Evolutionary conservation across 176 grass and related monocot genomes (phyloP), one percentile per base, ranked within the genome.

Genomic region (Urochloa ruziziensis): DNA sequence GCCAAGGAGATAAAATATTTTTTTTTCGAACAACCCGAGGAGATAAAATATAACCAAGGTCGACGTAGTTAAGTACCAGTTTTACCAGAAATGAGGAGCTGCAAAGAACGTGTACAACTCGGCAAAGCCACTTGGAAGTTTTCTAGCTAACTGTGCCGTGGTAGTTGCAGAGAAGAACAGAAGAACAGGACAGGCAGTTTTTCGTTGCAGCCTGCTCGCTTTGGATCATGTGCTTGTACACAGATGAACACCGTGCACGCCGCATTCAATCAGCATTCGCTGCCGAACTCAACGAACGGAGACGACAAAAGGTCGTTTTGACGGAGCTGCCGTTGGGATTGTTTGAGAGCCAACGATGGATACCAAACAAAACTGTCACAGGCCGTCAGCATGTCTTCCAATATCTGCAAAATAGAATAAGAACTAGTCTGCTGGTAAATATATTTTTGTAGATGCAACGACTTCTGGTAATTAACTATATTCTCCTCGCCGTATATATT

Each of bases 221-320:
- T 84, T 80, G 69, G 69, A 75, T 51, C 59, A 11, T 46, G 75
- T 21, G 57, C 57, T 9, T 9, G 56, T 25, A 25, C 56, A 13
- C n/a, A 12, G n/a, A n/a, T n/a, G n/a, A n/a, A n/a, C n/a, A n/a
- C n/a, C n/a, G 56, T 59, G 3, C 56, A 59, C 7, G 57, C 63
- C 17, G 29, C 37, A 49, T 29, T 27, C 57, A 30, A 36, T 78
- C 57, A 48, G 10, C 25, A 72, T 65, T 67, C 21, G 39, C 18
- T 32, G 81, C 60, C 37, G 60, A 80, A 67, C 75, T 25, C 30
- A 37, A 46, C 87, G 67, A 80, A 29, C 24, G 61, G 49, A 84
- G 60, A 80, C 12, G 81, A 74, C 75, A 51, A 33, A 35, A 57
- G 40, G 52, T 60, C 52, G 64, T n/a, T 79, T 85, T 79, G 44